Evolutionary conservation across 2,329 filamentous ascomycete species (phyloP).

Genomic region (Fusarium fracticaudum): DNA sequence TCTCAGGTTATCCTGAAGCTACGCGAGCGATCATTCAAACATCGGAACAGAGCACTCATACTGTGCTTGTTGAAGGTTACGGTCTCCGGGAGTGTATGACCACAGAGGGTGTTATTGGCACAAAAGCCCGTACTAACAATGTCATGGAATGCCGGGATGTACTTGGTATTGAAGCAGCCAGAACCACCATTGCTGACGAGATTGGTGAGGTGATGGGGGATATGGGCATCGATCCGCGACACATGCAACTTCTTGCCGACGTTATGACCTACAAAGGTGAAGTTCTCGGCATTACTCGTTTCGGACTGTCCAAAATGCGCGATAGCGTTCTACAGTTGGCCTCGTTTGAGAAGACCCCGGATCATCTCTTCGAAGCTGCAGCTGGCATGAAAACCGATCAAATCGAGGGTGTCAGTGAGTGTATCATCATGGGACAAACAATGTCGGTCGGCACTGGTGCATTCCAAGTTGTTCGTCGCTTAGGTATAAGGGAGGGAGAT

Average conservation of each 20-base stretch:
- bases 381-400: constrained; percentile 90
- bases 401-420: constrained; percentile 94
- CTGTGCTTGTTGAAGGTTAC: constrained; percentile 93
- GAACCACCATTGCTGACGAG: constrained; percentile 87
- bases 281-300: constrained; percentile 94
- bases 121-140: constrained; percentile 79
- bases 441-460: constrained; percentile 92
- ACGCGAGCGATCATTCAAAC: constrained; percentile 89
- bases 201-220: constrained; percentile 89
- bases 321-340: constrained; percentile 94
- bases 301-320: constrained; percentile 95
- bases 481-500: constrained; percentile 72
- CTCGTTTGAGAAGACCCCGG: constrained; percentile 97
- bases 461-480: constrained; percentile 84
- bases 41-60: constrained; percentile 72
- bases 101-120: constrained; percentile 88
- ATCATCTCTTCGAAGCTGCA: constrained; percentile 95
- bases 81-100: constrained; percentile 90
- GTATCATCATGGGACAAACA: constrained; percentile 98
- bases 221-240: constrained; percentile 96
- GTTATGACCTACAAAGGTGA: constrained; percentile 99
- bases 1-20: constrained; percentile 89
- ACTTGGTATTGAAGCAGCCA: constrained; percentile 93
- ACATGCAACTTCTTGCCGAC: constrained; percentile 97
- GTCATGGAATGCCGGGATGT: constrained; percentile 90